Evolutionary conservation across 2,329 filamentous ascomycete species (phyloP).

Genomic region (Trichoderma lentiforme): DNA sequence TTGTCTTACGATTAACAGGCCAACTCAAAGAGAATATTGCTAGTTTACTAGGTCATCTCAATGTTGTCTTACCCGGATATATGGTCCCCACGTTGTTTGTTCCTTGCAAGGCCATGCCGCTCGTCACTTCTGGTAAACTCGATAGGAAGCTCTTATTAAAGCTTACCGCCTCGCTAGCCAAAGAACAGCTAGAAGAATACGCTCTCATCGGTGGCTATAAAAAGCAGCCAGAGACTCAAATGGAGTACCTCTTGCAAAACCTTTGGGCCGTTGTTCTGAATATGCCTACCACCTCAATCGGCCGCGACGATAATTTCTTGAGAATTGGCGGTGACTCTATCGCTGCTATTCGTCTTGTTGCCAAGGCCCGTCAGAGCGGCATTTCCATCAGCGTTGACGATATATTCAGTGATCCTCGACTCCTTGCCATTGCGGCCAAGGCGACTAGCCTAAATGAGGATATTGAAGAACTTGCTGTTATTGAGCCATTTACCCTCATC

Average conservation of each 20-base stretch:
- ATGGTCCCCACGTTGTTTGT: slow-evolving; percentile 13
- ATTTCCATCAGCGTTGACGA: slow-evolving; percentile 3
- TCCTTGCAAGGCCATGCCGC: slow-evolving; percentile 14
- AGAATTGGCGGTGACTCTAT: slow-evolving; percentile 21
- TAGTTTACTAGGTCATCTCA: background rate
- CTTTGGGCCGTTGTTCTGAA: slow-evolving; percentile 16
- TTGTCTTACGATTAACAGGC: background rate
- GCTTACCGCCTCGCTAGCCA: background rate
- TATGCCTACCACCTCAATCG: slow-evolving; percentile 8
- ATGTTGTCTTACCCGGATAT: slow-evolving; percentile 5
- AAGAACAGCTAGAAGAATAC: slow-evolving; percentile 1
- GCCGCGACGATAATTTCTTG: slow-evolving; percentile 19
- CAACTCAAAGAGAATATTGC: background rate
- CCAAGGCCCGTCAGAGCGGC: background rate
- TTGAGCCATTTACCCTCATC: slow-evolving; percentile 3
- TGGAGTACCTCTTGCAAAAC: slow-evolving; percentile 5
- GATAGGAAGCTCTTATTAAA: slow-evolving; percentile 9
- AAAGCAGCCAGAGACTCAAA: slow-evolving; percentile 3
- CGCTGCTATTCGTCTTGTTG: slow-evolving; percentile 10
- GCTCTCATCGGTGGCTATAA: background rate
- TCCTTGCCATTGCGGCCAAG: slow-evolving; percentile 5
- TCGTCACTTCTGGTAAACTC: slow-evolving; percentile 13
- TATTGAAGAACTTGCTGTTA: background rate
- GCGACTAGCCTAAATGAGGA: background rate
- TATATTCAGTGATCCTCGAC: slow-evolving; percentile 11